Evolutionary conservation across 192 early-diverging fungal species (phyloP).

Genomic region (Coemansia sp.): DNA sequence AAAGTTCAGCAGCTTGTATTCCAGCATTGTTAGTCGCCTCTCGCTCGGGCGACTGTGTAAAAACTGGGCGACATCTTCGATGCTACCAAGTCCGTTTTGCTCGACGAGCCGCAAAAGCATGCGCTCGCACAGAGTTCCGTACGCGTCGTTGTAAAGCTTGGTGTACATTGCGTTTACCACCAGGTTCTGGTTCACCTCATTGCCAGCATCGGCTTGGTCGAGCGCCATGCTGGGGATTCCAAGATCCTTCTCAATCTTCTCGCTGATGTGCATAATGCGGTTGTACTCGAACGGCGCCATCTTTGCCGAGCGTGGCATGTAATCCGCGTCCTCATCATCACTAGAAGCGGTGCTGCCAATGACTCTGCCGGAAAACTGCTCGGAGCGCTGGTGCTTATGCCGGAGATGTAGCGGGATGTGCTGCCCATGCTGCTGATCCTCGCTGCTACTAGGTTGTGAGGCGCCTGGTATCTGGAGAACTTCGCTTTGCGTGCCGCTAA

Average conservation of each 20-base stretch:
- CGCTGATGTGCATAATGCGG: conserved; percentile 21
- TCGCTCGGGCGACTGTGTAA: conserved; percentile 18
- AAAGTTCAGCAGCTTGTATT: conserved; percentile 32
- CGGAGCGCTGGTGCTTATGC: not conserved
- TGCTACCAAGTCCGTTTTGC: conserved; percentile 3
- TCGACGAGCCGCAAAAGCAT: conserved; percentile 29
- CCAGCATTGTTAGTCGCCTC: conserved; percentile 28
- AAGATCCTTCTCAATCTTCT: conserved; percentile 31
- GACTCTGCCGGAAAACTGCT: not conserved
- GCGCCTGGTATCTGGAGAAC: not conserved
- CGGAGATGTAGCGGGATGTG: not conserved
- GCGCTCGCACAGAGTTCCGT: conserved; percentile 33
- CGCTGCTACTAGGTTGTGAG: not conserved
- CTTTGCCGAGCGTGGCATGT: not conserved
- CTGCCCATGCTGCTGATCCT: not conserved
- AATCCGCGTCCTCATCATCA: not conserved
- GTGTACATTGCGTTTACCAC: conserved; percentile 46
- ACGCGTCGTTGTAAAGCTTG: conserved; percentile 48
- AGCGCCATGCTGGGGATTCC: conserved; percentile 35
- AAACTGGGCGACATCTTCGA: conserved; percentile 14
- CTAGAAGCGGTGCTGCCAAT: not conserved
- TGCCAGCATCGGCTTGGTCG: conserved; percentile 12
- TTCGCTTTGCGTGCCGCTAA: not conserved
- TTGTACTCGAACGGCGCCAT: conserved; percentile 39
- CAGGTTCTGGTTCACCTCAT: conserved; percentile 34